Base-by-base conservation (phyloP, 2,329 filamentous ascomycete species). In the Curvularia verruculosa region DNA sequence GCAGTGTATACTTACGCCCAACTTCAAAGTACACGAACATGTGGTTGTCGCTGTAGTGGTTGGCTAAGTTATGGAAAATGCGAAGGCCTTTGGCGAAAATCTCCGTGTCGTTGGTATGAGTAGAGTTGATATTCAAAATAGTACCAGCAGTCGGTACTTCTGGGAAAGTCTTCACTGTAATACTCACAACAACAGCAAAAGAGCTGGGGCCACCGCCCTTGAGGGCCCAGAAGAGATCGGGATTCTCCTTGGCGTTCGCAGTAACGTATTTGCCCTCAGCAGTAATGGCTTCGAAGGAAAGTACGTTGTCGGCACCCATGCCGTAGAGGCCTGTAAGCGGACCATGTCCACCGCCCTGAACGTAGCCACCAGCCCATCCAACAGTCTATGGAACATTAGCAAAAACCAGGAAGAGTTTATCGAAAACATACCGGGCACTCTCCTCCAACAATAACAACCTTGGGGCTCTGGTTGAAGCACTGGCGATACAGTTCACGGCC, bases 301-400 rank as follows among this genome's bases (percentile, higher is more conserved):
- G 63, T 9, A 76, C 69, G 24, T 73, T 73, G 55, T 78, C 76
- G n/a, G 72, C 68, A 29, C 70, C 74, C 67, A 78, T 71, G 1
- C 76, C 77, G 28, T 77, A 75, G 10, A 72, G 70, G 13, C 65
- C 64, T 4, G 72, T 65, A 24, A 81, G 54, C 0, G 78, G 76
- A 2, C 78, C 78, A 53, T 81, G 77, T 7, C 79, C 80, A 47
- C 77, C 80, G 37, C 77, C 77, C 53, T 78, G 75, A 23, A 76
- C 72, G 55, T 78, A 80, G 1, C 78, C 78, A n/a, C 78, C 79
- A 9, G 65, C 76, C 58, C 76, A 74, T 23, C 74, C 75, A 21
- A 79, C 76, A 50, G 74, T 75, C 68, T 72, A 21, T 12, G 5
- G 12, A 13, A 28, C 2, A 24, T 60, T 54, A 60, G 64, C 52